Evolutionary conservation across 2,329 filamentous ascomycete genomes (phyloP).

Genomic region (Paecilomyces dactylethromorphus): DNA sequence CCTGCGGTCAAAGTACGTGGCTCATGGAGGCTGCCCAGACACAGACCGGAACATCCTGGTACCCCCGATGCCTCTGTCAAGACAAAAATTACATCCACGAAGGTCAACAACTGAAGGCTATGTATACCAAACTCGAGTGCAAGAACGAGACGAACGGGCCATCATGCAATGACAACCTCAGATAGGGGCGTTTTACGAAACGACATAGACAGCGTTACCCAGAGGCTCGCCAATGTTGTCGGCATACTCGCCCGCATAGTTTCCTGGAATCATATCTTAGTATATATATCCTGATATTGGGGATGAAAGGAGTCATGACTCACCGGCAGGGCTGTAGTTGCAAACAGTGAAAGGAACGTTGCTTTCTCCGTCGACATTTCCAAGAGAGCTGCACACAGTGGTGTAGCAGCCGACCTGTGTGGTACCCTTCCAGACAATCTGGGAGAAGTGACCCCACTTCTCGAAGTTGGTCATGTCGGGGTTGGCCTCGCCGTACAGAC

Average conservation of each 20-base stretch:
- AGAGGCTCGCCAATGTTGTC: conserved; percentile 44
- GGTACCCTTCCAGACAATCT: conserved; percentile 64
- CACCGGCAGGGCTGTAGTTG: conserved; percentile 76
- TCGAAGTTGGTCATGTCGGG: conserved; percentile 60
- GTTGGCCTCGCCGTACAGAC: conserved; percentile 52
- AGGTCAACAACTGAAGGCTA: neutral
- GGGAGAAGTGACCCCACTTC: conserved; percentile 67
- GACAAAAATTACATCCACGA: neutral
- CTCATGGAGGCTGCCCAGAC: neutral
- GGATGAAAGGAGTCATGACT: conserved; percentile 20
- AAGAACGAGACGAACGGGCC: neutral
- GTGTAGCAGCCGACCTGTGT: conserved; percentile 58
- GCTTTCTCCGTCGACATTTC: conserved; percentile 33
- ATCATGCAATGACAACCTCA: neutral
- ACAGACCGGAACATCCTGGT: neutral
- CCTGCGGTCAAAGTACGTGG: neutral
- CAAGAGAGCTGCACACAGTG: conserved; percentile 37
- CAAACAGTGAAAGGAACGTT: conserved; percentile 72
- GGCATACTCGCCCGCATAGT: conserved; percentile 49
- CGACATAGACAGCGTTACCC: conserved; percentile 17
- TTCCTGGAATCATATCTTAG: conserved; percentile 35
- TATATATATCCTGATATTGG: neutral
- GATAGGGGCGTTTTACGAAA: neutral
- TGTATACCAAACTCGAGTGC: neutral
- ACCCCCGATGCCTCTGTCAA: neutral